Evolutionary conservation across 805 yeast species (phyloP), one percentile per base, ranked within the genome.

Genomic region (Candida peoriensis): DNA sequence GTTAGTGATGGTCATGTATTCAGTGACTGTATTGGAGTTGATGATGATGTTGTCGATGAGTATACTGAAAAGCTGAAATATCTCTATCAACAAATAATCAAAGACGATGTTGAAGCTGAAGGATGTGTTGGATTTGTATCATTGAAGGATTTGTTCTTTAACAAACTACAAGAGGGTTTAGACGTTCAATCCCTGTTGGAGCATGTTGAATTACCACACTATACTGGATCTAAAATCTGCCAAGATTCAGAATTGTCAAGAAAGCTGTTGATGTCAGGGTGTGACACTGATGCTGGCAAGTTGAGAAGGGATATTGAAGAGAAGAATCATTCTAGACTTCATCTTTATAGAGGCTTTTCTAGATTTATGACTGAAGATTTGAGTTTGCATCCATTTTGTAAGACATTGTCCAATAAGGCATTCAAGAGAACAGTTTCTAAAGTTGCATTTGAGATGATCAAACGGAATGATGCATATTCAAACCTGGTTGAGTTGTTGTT

Each of bases 1-100:
- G 79, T 76, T 20, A 71, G 78, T 49, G 82, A 76, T 46, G 81
- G 82, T 0, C 82, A 76, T 47, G 82, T 76, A 12, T 76, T 76
- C 51, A 71, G 78, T 37, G 81, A 76, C 50, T 76, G 81, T 48
- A 65, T 76, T 50, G 79, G 78, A 23, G 81, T 75, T 22, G 76
- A 73, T 49, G 82, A 76, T 48, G 63, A 61, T 25, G 63, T 64
- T 33, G 81, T 76, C 24, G 72, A 71, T 44, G 44, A 36, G 9
- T 76, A 74, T 43, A 71, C 76, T 2, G 47, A 42, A 5, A 60
- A 63, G 20, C 61, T 76, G 38, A 67, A 65, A 41, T 49, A 51
- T n/a, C 48, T 76, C 9, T 72, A 72, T 43, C 32, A 48, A n/a
- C 46, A 40, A 6, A 42, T 69, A 21, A 55, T 59, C 16, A 29